Base-by-base conservation (phyloP, 1,139 yeast genomes). In the Saccharomyces pastorianus region DNA sequence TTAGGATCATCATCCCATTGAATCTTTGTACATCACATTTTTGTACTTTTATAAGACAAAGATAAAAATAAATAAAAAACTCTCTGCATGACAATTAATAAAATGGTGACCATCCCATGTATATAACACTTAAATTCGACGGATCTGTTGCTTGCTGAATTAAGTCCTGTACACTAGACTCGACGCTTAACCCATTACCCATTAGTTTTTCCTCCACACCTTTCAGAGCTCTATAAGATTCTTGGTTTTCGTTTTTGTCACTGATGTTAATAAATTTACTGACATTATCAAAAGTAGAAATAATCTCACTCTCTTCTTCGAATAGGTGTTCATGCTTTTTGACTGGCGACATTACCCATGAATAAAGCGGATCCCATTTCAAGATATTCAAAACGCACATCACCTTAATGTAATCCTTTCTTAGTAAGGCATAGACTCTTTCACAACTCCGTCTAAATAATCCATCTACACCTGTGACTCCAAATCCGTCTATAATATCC, bases 401-500 rank as follows among this genome's bases (percentile, higher is more conserved):
- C 29, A 95, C 88, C 61, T 84, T 85, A 47, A 83, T 87, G 34
- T 75, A 75, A 62, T 89, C 85, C 3, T 73, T 71, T 55, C 96
- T 73, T 50, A 95, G 70, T 0, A 87, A 88, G 31, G 81, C 69
- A 56, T 88, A 79, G 0, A 90, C 88, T 56, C 83, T 81, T 64
- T 88, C 95, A 62, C 95, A 84, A 50, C 86, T 81, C 56, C 79
- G 76, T 53, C 80, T 76, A 65, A 88, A 93, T 1, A 84, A 74
- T 0, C 98, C 99, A 55, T 83, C 81, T 0, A 82, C 82, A 0
- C 96, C 96, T 13, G 86, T 80, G 1, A 86, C 76, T 0, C 99
- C 99, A 74, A 95, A 80, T 0, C 96, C 99, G 72, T 91, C 97
- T 3, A 91, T 88, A 23, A 93, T 75, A 68, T 95, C 99, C 58